Percentiles rank a stretch among this genome's conserved stretches.
Evolutionary conservation across 176 grass and related monocot species (phyloP).

Genomic region (Phyllostachys edulis): DNA sequence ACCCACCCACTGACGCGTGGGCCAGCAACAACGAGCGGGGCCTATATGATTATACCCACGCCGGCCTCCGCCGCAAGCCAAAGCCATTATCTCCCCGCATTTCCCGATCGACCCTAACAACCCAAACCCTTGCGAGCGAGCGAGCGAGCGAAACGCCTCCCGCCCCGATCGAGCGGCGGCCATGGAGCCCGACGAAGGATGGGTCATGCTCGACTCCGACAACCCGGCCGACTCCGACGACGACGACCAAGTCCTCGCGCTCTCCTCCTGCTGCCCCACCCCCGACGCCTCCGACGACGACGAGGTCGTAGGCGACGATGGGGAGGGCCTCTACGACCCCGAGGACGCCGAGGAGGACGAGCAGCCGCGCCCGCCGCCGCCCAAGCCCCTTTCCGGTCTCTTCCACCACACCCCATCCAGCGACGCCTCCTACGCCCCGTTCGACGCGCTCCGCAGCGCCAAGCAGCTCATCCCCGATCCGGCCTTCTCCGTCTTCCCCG

Average conservation of each 20-base stretch:
- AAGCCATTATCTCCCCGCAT: not conserved
- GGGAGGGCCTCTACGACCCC: not conserved
- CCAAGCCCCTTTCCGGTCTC: constrained; percentile 29
- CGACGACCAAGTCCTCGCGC: not conserved
- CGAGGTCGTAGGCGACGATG: not conserved
- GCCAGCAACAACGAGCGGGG: no score
- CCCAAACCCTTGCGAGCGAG: not conserved
- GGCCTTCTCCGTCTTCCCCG: constrained; percentile 31
- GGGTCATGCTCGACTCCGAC: constrained; percentile 17
- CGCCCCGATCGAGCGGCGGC: not conserved
- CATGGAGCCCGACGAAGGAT: constrained; percentile 25
- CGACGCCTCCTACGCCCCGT: constrained; percentile 16
- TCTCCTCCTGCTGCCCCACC: not conserved
- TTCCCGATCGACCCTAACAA: not conserved
- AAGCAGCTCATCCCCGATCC: constrained; percentile 46
- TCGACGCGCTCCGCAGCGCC: constrained; percentile 6
- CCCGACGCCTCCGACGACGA: not conserved
- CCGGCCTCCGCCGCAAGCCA: no score
- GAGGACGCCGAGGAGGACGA: not conserved
- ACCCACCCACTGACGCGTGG: no score
- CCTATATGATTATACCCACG: no score
- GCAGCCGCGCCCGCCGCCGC: rapidly evolving
- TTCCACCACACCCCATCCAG: constrained; percentile 31
- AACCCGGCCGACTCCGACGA: not conserved
- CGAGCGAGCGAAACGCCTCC: not conserved